Percentiles rank a stretch among this genome's conserved stretches.
Conservation (phyloP, 108 stramenopile genomes). For the Epipyxis sp. region DNA sequence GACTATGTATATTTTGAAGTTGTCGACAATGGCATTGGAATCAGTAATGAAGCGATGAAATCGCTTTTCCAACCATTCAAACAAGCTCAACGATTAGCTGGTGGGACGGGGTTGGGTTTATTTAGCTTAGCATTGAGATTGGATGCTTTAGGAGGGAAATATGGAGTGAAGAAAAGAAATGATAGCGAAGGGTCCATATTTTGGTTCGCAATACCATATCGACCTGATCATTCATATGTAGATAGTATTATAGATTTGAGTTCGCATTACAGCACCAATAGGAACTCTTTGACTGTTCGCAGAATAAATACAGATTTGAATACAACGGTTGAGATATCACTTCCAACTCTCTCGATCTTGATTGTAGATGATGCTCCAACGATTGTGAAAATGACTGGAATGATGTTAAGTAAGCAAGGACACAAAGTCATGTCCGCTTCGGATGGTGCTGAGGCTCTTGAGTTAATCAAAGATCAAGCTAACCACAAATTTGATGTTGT, state of each 20-base stretch:
- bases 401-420: conserved; percentile 1
- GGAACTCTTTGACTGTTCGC: too few species aligned
- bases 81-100: conserved; percentile 20
- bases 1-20: too few species aligned
- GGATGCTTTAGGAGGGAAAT: conserved; percentile 25
- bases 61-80: conserved; percentile 20
- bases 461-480: background rate
- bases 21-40: conserved; percentile 27
- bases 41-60: background rate
- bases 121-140: conserved; percentile 13
- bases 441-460: conserved; percentile 5
- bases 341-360: background rate
- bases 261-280: too few species aligned
- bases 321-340: too few species aligned
- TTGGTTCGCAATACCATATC: conserved; percentile 30
- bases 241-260: too few species aligned
- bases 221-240: conserved; percentile 2
- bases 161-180: conserved; percentile 3
- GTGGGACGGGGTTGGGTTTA: conserved; percentile 28
- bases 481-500: background rate
- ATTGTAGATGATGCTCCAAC: conserved; percentile 26
- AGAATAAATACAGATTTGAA: too few species aligned
- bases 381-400: background rate
- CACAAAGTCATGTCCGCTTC: background rate
- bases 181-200: conserved; percentile 23